Evolutionary conservation across 1,139 yeast species (phyloP).

Genomic region (Debaryomyces robertsiae): DNA sequence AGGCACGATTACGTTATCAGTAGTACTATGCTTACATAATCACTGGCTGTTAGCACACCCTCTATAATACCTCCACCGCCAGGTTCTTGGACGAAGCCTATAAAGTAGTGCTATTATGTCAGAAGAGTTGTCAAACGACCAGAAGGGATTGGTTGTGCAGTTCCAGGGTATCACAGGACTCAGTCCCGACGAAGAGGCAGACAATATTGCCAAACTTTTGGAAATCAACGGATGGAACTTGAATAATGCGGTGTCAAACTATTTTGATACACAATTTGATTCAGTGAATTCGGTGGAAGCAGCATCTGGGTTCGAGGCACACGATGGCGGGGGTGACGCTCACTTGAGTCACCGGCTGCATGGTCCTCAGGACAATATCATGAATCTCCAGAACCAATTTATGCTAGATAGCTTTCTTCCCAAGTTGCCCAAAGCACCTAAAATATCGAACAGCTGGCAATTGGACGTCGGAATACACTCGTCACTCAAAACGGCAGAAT

Average conservation of each 20-base stretch:
- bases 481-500: slow-evolving; percentile 26
- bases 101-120: neutral
- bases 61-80: neutral
- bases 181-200: slow-evolving; percentile 35
- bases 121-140: slow-evolving; percentile 12
- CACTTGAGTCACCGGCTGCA: slow-evolving; percentile 10
- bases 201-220: slow-evolving; percentile 39
- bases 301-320: slow-evolving; percentile 20
- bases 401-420: slow-evolving; percentile 40
- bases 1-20: too few species aligned
- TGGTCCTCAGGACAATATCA: slow-evolving; percentile 11
- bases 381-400: slow-evolving; percentile 38
- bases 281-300: slow-evolving; percentile 18
- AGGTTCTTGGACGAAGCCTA: too few species aligned
- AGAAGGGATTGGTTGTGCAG: slow-evolving; percentile 25
- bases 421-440: slow-evolving; percentile 45
- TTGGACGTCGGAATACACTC: slow-evolving; percentile 49
- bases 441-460: slow-evolving; percentile 45
- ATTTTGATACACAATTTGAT: slow-evolving; percentile 53
- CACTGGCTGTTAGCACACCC: too few species aligned
- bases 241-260: slow-evolving; percentile 52
- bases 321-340: slow-evolving; percentile 15
- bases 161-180: slow-evolving; percentile 51
- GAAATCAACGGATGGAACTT: slow-evolving; percentile 49
- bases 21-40: too few species aligned